Evolutionary conservation across 2,329 filamentous ascomycete species (phyloP).

Genomic region (Neopestalotiopsis rosae): DNA sequence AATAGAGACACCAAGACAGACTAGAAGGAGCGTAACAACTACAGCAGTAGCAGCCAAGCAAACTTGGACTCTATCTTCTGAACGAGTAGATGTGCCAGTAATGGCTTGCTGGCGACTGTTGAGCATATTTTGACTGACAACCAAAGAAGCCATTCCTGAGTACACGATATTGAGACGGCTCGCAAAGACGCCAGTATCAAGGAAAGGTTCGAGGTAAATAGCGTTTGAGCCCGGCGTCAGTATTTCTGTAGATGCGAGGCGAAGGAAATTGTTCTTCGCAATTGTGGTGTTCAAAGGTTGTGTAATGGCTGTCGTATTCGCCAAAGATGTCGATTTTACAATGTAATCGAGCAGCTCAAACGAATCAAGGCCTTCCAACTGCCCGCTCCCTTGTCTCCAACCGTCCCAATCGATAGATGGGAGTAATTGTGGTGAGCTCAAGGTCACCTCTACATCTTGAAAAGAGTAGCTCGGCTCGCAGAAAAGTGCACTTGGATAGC

Average conservation of each 20-base stretch:
- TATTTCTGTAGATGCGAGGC: not conserved
- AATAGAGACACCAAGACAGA: conserved; percentile 6
- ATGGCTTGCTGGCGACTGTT: not conserved
- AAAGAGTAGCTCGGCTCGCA: not conserved
- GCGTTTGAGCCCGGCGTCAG: not conserved
- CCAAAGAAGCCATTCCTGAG: conserved; percentile 2
- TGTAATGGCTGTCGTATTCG: not conserved
- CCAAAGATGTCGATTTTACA: not conserved
- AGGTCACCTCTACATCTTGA: not conserved
- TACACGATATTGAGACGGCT: not conserved
- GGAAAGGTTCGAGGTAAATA: not conserved
- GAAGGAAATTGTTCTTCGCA: not conserved
- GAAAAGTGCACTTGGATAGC: not conserved
- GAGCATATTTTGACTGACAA: not conserved
- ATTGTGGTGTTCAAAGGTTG: not conserved
- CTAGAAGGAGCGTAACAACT: not conserved
- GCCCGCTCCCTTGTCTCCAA: not conserved
- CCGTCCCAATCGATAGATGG: not conserved
- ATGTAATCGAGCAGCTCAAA: not conserved
- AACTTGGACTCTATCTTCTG: conserved; percentile 2
- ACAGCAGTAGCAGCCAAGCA: not conserved
- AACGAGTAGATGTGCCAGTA: not conserved
- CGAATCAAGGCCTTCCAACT: not conserved
- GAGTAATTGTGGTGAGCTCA: not conserved
- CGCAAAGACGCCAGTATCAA: not conserved